Percentiles rank a stretch among this genome's conserved stretches.
phyloP scores from a whole-genome alignment of 768 basidiomycete genomes.

The Lactifluus pinguis region DNA sequence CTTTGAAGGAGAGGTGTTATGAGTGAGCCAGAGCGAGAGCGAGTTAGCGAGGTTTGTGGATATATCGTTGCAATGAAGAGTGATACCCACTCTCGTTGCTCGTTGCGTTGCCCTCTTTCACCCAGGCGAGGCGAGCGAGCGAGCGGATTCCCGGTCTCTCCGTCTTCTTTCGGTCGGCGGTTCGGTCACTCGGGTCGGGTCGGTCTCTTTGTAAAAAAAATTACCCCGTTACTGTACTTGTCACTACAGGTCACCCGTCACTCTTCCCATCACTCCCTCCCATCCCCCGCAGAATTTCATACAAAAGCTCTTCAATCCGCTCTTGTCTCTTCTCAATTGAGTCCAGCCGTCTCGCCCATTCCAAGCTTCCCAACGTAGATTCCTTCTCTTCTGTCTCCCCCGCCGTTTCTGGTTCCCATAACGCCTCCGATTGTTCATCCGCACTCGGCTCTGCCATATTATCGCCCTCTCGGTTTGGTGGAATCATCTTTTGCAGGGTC shows the following conservation, averaged over 20 bases:
- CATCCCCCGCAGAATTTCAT: slow-evolving; percentile 8
- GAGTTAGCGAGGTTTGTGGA: not conserved
- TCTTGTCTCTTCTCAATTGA: slow-evolving; percentile 37
- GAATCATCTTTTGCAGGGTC: slow-evolving; percentile 8
- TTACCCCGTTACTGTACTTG: not conserved
- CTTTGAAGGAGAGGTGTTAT: not conserved
- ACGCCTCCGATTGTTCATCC: slow-evolving; percentile 17
- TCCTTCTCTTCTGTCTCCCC: slow-evolving; percentile 25
- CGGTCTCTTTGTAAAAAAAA: not conserved
- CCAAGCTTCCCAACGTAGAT: slow-evolving; percentile 24
- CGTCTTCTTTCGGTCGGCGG: not conserved
- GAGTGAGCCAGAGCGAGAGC: slow-evolving; percentile 2
- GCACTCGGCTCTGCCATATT: slow-evolving; percentile 23
- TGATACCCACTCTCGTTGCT: not conserved
- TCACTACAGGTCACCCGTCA: not conserved
- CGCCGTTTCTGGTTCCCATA: slow-evolving; percentile 5
- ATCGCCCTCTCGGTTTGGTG: slow-evolving; percentile 11
- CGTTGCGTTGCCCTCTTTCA: not conserved
- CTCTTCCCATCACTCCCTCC: not conserved
- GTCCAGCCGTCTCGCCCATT: slow-evolving; percentile 30
- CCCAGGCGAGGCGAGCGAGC: not conserved
- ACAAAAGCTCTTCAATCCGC: slow-evolving; percentile 40
- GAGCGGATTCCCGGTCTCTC: not conserved
- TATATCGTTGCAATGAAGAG: not conserved
- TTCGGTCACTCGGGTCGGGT: slow-evolving; percentile 1